Conservation (phyloP, 2,329 filamentous ascomycete genomes). For the Neonectria punicea region DNA sequence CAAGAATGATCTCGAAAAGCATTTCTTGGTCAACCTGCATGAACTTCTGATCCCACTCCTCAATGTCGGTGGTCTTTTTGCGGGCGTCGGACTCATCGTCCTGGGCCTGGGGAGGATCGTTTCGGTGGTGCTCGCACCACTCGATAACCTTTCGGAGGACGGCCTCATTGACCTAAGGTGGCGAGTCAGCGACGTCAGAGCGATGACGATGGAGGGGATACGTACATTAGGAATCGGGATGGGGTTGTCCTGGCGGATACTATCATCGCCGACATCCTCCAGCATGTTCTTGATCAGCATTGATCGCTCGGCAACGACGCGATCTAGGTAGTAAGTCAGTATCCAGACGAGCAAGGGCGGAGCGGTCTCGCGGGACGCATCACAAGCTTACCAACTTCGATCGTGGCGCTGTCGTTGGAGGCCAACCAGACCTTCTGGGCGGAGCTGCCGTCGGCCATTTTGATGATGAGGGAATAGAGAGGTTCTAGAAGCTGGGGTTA, state of each 20-base stretch:
- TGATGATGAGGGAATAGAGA: slow-evolving; percentile 27
- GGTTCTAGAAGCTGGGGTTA: not conserved
- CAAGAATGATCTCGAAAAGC: slow-evolving; percentile 98
- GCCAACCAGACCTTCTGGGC: slow-evolving; percentile 59
- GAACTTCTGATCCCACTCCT: slow-evolving; percentile 99
- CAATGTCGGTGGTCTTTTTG: slow-evolving; percentile 99
- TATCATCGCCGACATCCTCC: slow-evolving; percentile 83
- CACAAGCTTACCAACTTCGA: slow-evolving; percentile 58
- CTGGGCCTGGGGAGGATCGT: slow-evolving; percentile 81
- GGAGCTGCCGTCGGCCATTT: slow-evolving; percentile 50
- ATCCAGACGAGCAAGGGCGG: slow-evolving; percentile 18
- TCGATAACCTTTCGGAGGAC: slow-evolving; percentile 97
- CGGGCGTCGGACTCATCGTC: slow-evolving; percentile 94
- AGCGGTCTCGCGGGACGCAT: slow-evolving; percentile 16
- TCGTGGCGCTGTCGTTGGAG: slow-evolving; percentile 62
- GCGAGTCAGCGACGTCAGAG: slow-evolving; percentile 29
- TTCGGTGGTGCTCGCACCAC: slow-evolving; percentile 96
- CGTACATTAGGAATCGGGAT: slow-evolving; percentile 89
- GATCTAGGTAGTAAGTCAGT: slow-evolving; percentile 64
- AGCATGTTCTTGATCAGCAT: slow-evolving; percentile 99
- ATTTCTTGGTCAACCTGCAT: slow-evolving; percentile 99
- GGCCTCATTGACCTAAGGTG: slow-evolving; percentile 81
- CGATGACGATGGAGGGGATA: slow-evolving; percentile 25
- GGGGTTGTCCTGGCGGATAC: slow-evolving; percentile 65
- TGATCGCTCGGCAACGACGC: slow-evolving; percentile 87